Conservation (phyloP, 1,139 yeast genomes). For the Chernovozyma aurita region DNA sequence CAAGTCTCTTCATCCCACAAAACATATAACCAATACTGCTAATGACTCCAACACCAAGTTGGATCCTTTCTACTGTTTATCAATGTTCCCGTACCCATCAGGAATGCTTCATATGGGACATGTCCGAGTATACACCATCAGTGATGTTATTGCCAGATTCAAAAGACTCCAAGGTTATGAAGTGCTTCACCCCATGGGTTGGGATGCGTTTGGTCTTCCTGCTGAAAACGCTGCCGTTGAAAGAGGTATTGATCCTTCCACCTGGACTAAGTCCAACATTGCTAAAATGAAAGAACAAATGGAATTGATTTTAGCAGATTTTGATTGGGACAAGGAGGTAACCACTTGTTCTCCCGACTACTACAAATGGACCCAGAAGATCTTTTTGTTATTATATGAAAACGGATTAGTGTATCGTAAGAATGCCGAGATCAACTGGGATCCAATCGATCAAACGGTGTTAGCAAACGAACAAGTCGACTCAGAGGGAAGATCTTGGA, state of each 20-base stretch:
- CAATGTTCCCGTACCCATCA: slow-evolving; percentile 97
- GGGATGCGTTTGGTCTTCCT: slow-evolving; percentile 98
- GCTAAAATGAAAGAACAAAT: slow-evolving; percentile 80
- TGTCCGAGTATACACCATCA: slow-evolving; percentile 83
- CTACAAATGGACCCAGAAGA: slow-evolving; percentile 87
- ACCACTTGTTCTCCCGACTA: slow-evolving; percentile 87
- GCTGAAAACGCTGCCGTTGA: slow-evolving; percentile 98
- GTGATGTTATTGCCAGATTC: slow-evolving; percentile 78
- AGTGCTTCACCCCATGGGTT: slow-evolving; percentile 96
- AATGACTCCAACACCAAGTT: slow-evolving; percentile 9
- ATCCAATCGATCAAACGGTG: slow-evolving; percentile 91
- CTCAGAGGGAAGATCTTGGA: slow-evolving; percentile 85
- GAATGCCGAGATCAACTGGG: slow-evolving; percentile 94
- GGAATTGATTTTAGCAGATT: slow-evolving; percentile 72
- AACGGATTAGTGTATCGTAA: slow-evolving; percentile 81
- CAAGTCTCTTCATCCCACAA: slow-evolving; percentile 40
- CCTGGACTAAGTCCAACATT: slow-evolving; percentile 80
- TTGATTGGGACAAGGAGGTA: slow-evolving; percentile 91
- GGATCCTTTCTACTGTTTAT: slow-evolving; percentile 60
- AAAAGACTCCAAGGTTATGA: slow-evolving; percentile 70
- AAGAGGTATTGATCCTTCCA: slow-evolving; percentile 69
- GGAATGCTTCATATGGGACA: slow-evolving; percentile 93
- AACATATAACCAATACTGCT: slow-evolving; percentile 18
- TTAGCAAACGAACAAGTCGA: slow-evolving; percentile 97
- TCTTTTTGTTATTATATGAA: slow-evolving; percentile 67